Percentiles rank a stretch among this genome's conserved stretches.
phyloP scores from a whole-genome alignment of 352 stramenopile species.

The Phytophthora meadii region DNA sequence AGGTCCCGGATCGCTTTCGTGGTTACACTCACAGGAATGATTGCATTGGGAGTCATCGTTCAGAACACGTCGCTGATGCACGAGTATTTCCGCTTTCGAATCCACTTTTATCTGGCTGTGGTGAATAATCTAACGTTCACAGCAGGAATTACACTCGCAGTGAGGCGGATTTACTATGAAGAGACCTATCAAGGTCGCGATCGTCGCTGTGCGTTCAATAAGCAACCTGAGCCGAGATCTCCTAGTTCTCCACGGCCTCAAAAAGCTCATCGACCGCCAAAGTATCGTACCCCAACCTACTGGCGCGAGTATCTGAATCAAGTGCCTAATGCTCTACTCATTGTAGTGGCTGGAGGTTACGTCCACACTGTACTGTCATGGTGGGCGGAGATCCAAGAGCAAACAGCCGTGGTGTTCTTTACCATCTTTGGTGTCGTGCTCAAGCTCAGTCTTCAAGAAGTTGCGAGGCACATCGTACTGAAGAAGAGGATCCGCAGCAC shows the following conservation, averaged over 20 bases:
- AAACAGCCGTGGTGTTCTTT: slow-evolving; percentile 22
- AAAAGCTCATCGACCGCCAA: slow-evolving; percentile 5
- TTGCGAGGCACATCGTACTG: slow-evolving; percentile 28
- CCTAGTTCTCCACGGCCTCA: neutral
- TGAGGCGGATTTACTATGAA: slow-evolving; percentile 27
- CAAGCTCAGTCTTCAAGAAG: slow-evolving; percentile 48
- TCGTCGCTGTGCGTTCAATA: slow-evolving; percentile 10
- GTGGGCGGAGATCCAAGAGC: slow-evolving; percentile 6
- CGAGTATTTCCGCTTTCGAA: slow-evolving; percentile 19
- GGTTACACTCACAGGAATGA: slow-evolving; percentile 7
- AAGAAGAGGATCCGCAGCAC: slow-evolving; percentile 39
- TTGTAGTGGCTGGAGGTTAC: slow-evolving; percentile 28
- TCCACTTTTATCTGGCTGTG: slow-evolving; percentile 42
- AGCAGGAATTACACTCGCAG: slow-evolving; percentile 14
- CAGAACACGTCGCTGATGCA: slow-evolving; percentile 19
- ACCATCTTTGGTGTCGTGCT: slow-evolving; percentile 31
- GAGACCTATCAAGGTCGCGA: slow-evolving; percentile 28
- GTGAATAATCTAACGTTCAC: slow-evolving; percentile 28
- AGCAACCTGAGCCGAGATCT: neutral
- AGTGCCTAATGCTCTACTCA: slow-evolving; percentile 10
- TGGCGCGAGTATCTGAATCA: slow-evolving; percentile 10
- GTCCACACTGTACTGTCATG: slow-evolving; percentile 31
- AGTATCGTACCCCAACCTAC: slow-evolving; percentile 7
- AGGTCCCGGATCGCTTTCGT: slow-evolving; percentile 2
- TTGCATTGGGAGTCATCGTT: slow-evolving; percentile 16